phyloP scores from a whole-genome alignment of 306 rosid genomes.

The Gastrolobium villosum region DNA sequence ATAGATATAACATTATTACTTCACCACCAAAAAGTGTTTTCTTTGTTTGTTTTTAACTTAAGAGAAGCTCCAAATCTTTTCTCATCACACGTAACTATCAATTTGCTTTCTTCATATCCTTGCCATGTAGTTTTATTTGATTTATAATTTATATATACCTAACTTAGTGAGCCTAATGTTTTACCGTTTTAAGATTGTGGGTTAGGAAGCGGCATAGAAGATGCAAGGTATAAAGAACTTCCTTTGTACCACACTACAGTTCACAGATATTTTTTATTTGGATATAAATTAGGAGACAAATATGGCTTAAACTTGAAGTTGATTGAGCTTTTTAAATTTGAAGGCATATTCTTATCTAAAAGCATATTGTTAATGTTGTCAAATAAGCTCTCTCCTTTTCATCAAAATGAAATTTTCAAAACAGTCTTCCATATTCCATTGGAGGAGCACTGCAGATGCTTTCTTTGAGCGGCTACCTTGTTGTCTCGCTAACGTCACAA shows the following conservation, averaged over 20 bases:
- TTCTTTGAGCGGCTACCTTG: constrained; percentile 35
- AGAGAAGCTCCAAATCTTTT: constrained; percentile 35
- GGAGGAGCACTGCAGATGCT: constrained; percentile 37
- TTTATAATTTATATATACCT: constrained; percentile 33
- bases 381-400: constrained; percentile 30
- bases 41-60: constrained; percentile 4
- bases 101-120: neutral
- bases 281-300: constrained; percentile 41
- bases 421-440: constrained; percentile 45
- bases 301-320: constrained; percentile 24
- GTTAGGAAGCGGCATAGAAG: constrained; percentile 42
- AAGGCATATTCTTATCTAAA: constrained; percentile 51
- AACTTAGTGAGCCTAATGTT: constrained; percentile 26
- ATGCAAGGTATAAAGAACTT: constrained; percentile 44
- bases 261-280: constrained; percentile 8
- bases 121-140: constrained; percentile 7
- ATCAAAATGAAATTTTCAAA: constrained; percentile 20
- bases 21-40: constrained; percentile 41
- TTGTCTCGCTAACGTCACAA: constrained; percentile 41
- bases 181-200: constrained; percentile 5
- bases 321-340: neutral
- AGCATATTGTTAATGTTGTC: constrained; percentile 33
- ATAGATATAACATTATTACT: constrained; percentile 38
- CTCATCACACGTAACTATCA: constrained; percentile 30
- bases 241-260: constrained; percentile 2